Percentiles rank a stretch among this genome's conserved stretches.
These are phyloP conservation scores for Aspergillus quadrilineatus DNA, from an alignment of 2,329 filamentous ascomycete genomes.

Conservation along the genomic window DNA sequence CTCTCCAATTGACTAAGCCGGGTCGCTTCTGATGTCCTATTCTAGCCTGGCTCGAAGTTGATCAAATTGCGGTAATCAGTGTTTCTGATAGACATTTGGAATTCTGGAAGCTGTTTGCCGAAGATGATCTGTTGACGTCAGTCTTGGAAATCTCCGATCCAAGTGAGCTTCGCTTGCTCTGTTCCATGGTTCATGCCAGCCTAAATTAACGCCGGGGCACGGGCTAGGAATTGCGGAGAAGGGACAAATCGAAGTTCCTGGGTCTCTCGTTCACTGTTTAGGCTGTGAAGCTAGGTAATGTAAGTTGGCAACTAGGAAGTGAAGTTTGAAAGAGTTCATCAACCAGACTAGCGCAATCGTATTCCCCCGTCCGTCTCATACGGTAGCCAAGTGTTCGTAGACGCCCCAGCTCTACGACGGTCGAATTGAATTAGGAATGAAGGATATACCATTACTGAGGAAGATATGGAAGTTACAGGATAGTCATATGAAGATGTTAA, in stretches of 20 bases:
- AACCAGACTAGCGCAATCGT: not conserved
- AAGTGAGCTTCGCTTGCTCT: constrained; percentile 6
- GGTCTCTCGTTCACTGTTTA: not conserved
- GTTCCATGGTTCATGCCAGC: constrained; percentile 13
- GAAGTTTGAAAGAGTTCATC: too few relatives aligned
- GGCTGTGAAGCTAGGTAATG: not conserved
- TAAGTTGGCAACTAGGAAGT: not conserved
- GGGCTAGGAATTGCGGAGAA: not conserved
- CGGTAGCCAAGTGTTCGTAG: not conserved
- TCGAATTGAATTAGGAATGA: not conserved
- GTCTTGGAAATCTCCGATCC: constrained; percentile 1
- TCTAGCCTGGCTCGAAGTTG: not conserved
- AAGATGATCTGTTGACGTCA: constrained; percentile 6
- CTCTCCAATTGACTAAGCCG: not conserved
- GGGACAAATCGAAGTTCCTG: not conserved
- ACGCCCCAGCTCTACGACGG: not conserved
- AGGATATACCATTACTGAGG: not conserved
- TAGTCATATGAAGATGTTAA: too few relatives aligned
- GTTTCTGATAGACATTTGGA: not conserved
- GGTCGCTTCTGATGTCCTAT: not conserved
- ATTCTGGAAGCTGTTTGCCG: not conserved
- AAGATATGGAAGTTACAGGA: not conserved
- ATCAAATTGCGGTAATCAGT: not conserved
- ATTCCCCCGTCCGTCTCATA: not conserved
- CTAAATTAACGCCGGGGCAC: not conserved